Conservation (phyloP, 768 basidiomycete species). For the Heimioporus sp. region DNA sequence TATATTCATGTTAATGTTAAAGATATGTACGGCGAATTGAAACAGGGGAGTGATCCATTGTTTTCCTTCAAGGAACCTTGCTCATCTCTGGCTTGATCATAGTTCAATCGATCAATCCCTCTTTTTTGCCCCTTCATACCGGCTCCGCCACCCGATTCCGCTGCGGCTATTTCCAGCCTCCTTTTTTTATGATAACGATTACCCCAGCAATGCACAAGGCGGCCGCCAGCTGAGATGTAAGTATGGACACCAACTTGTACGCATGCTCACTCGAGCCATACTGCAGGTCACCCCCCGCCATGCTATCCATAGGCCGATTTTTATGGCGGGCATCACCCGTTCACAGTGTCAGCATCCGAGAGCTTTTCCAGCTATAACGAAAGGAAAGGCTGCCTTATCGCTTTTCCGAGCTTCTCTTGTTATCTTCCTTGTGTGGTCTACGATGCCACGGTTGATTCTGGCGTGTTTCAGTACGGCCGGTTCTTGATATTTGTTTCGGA, state of each 20-base stretch:
- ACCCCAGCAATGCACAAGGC: neutral
- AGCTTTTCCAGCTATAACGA: too few relatives aligned
- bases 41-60: neutral
- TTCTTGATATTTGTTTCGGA: neutral
- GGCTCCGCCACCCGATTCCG: slow-evolving; percentile 1
- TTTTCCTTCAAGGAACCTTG: neutral
- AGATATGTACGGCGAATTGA: neutral
- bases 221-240: neutral
- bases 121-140: neutral
- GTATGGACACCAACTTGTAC: neutral
- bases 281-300: too few relatives aligned
- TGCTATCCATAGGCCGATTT: too few relatives aligned
- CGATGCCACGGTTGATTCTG: neutral
- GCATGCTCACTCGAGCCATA: neutral
- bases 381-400: too few relatives aligned
- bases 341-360: too few relatives aligned
- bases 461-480: neutral
- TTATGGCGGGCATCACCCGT: too few relatives aligned
- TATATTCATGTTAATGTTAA: too few relatives aligned
- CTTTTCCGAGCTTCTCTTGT: too few relatives aligned
- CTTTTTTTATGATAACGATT: neutral
- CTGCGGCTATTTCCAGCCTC: neutral
- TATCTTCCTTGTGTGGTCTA: too few relatives aligned
- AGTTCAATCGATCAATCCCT: too few relatives aligned
- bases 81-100: too few relatives aligned